Evolutionary conservation across 2,329 filamentous ascomycete species (phyloP).

Genomic region (Monilinia vaccinii-corymbosi): DNA sequence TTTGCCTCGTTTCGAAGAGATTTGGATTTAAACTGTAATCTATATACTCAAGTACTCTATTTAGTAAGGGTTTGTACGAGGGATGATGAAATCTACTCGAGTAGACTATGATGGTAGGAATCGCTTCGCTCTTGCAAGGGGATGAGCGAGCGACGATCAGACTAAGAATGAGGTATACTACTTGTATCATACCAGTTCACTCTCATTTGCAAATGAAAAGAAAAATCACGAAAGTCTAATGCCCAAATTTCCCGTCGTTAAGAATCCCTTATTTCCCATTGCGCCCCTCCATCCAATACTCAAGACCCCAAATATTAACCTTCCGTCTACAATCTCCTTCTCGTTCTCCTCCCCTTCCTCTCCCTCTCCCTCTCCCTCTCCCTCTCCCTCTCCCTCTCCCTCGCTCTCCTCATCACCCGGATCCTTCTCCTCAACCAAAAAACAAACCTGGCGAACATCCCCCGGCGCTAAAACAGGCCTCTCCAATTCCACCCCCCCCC

Average conservation of each 20-base stretch:
- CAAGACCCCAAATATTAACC: conserved; percentile 67
- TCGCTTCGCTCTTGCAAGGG: too few species aligned
- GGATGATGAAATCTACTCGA: too few species aligned
- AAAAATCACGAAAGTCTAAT: conserved; percentile 31
- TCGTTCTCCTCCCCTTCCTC: conserved; percentile 27
- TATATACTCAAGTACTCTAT: too few species aligned
- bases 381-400: conserved; percentile 26
- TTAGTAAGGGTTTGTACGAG: too few species aligned
- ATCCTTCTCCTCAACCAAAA: conserved; percentile 40
- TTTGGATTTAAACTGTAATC: too few species aligned
- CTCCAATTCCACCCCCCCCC: conserved; percentile 35
- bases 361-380: conserved; percentile 19
- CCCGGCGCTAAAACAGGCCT: conserved; percentile 51
- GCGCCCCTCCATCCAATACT: conserved; percentile 81
- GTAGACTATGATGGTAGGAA: too few species aligned
- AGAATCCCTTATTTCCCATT: conserved; percentile 80
- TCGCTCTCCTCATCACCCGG: conserved; percentile 26
- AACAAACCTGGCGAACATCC: conserved; percentile 58
- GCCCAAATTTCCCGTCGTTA: conserved; percentile 77
- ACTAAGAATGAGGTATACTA: too few species aligned
- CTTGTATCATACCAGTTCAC: background rate
- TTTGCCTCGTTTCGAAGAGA: too few species aligned
- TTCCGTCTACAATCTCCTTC: conserved; percentile 41
- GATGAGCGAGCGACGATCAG: too few species aligned
- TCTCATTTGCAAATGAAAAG: too few species aligned